Evolutionary conservation across 805 yeast species (phyloP).

Genomic region (Kodamaea kakaduensis): DNA sequence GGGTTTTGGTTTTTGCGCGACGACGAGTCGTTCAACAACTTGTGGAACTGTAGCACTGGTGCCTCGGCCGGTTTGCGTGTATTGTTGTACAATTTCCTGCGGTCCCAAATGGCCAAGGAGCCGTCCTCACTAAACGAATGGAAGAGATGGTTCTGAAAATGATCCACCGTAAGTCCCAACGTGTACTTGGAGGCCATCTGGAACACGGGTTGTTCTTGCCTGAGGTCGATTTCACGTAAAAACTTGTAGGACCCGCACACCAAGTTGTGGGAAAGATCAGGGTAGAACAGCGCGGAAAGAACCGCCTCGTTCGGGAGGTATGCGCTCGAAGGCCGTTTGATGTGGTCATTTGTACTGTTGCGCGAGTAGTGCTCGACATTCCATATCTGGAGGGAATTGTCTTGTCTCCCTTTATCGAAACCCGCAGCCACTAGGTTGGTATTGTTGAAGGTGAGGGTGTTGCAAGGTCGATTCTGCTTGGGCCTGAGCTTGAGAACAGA

Average conservation of each 20-base stretch:
- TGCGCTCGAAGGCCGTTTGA: constrained; percentile 50
- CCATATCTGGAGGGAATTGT: constrained; percentile 76
- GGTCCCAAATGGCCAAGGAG: constrained; percentile 76
- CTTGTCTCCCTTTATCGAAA: constrained; percentile 72
- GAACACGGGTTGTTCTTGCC: constrained; percentile 59
- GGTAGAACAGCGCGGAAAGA: constrained; percentile 62
- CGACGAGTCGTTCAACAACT: constrained; percentile 53
- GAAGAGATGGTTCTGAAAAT: constrained; percentile 61
- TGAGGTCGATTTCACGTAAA: constrained; percentile 70
- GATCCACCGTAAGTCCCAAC: constrained; percentile 64
- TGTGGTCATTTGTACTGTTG: constrained; percentile 44
- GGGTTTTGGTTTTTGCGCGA: constrained; percentile 57
- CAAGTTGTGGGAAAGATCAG: constrained; percentile 50
- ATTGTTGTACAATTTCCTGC: constrained; percentile 50
- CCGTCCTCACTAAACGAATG: constrained; percentile 82
- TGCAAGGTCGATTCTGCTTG: constrained; percentile 70
- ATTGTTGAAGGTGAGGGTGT: constrained; percentile 64
- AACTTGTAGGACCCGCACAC: constrained; percentile 75
- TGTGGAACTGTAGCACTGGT: constrained; percentile 58
- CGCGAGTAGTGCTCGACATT: constrained; percentile 60
- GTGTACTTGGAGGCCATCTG: constrained; percentile 77
- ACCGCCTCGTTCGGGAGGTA: constrained; percentile 74
- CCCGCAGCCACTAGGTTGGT: constrained; percentile 71
- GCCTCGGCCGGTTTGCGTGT: constrained; percentile 37
- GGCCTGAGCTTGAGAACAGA: constrained; percentile 47